These are phyloP conservation scores for Powellomyces hirtus DNA, from an alignment of 192 early-diverging fungal species.

Conservation along the genomic window DNA sequence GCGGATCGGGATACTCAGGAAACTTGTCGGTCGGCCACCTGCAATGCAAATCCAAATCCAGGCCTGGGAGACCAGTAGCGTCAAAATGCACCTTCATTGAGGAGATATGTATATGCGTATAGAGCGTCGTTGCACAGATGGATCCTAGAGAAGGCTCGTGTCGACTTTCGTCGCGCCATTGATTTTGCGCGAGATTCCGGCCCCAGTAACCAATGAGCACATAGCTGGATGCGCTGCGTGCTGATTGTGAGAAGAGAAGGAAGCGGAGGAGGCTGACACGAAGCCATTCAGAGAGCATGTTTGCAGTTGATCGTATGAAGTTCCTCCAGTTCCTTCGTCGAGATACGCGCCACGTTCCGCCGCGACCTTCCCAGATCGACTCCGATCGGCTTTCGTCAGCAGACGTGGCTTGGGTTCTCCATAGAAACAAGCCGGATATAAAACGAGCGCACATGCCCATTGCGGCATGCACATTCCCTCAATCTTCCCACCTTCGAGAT, in stretches of 20 bases:
- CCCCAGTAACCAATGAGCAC: conserved; percentile 45
- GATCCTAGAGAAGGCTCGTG: conserved; percentile 29
- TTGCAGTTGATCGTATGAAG: no score
- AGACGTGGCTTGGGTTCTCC: no score
- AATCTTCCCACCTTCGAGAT: no score
- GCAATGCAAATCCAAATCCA: conserved; percentile 74
- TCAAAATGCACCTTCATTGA: conserved; percentile 60
- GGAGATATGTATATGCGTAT: conserved; percentile 32
- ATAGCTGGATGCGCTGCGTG: not conserved
- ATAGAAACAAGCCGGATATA: no score
- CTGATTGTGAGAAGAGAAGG: not conserved
- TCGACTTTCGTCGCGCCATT: not conserved
- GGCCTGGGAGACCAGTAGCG: conserved; percentile 52
- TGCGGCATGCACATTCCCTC: no score
- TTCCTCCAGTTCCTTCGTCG: no score
- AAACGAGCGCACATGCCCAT: no score
- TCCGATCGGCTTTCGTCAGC: no score
- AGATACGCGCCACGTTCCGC: no score
- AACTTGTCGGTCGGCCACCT: conserved; percentile 30
- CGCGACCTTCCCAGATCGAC: no score
- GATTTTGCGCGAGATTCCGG: conserved; percentile 25
- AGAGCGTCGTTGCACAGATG: conserved; percentile 25
- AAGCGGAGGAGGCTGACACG: not conserved
- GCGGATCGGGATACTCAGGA: conserved; percentile 35
- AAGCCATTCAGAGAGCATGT: no score